Percentiles rank a stretch among this genome's conserved stretches.
phyloP scores from a whole-genome alignment of 2,329 filamentous ascomycete species.

The Alternaria rosae region DNA sequence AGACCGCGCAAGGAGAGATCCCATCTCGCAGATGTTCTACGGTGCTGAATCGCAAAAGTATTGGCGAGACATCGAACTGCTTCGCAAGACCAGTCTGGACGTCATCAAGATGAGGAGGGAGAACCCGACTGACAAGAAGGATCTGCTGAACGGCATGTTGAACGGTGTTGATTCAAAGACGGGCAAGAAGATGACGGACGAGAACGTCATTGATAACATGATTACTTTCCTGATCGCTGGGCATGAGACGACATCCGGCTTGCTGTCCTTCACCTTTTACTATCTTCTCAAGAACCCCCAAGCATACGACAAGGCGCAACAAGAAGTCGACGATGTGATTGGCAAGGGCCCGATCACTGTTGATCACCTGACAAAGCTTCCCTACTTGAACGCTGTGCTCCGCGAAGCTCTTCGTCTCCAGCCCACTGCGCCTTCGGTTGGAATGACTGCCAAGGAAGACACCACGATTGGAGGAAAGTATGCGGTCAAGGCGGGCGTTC shows the following conservation, averaged over 20 bases:
- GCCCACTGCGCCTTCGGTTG: slow-evolving; percentile 62
- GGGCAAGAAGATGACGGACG: slow-evolving; percentile 63
- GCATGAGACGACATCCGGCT: slow-evolving; percentile 49
- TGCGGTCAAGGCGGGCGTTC: slow-evolving; percentile 43
- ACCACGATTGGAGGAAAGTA: slow-evolving; percentile 50
- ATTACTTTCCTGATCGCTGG: slow-evolving; percentile 67
- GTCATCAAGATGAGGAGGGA: slow-evolving; percentile 65
- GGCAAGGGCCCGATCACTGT: slow-evolving; percentile 55
- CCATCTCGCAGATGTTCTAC: slow-evolving; percentile 46
- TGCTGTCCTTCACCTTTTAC: slow-evolving; percentile 56
- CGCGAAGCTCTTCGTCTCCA: slow-evolving; percentile 65
- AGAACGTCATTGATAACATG: slow-evolving; percentile 72
- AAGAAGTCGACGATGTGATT: slow-evolving; percentile 63
- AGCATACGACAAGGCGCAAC: slow-evolving; percentile 58
- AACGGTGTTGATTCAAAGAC: slow-evolving; percentile 68
- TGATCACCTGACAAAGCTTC: slow-evolving; percentile 60
- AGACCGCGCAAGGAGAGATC: slow-evolving; percentile 41
- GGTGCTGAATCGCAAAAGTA: slow-evolving; percentile 56
- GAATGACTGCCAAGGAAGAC: slow-evolving; percentile 42
- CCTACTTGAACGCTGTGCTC: slow-evolving; percentile 63
- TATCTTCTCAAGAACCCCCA: slow-evolving; percentile 62
- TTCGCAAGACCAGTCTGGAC: slow-evolving; percentile 64
- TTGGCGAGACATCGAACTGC: slow-evolving; percentile 59
- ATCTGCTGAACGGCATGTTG: slow-evolving; percentile 68
- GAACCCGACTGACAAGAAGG: slow-evolving; percentile 64